Evolutionary conservation across 106 monocot genomes (phyloP), one percentile per base, ranked within the genome.

Genomic region (Platanthera zijinensis): DNA sequence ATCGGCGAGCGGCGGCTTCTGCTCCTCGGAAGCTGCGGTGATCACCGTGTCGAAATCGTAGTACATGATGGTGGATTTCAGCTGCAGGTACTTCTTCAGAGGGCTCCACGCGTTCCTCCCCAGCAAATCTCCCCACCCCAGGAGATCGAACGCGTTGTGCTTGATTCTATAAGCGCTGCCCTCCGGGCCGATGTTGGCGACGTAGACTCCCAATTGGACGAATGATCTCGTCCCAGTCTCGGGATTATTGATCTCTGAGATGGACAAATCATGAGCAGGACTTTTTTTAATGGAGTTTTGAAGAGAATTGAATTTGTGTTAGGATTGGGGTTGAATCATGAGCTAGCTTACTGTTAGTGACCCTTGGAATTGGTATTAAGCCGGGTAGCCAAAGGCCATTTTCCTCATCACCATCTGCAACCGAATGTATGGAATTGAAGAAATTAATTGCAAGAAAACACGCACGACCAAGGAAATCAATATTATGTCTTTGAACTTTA

Each of bases 21-120:
- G 67, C 22, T 78, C 78, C 32, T 39, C 78, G 7, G 78, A 28
- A 32, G 78, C 78, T 28, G 69, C 78, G 14, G 78, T 52, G 51
- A 78, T 78, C 13, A 78, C 52, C 50, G 68, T 78, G 14, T 78
- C 78, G 30, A 78, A 78, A 39, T 78, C 78, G 8, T 50, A 78
- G 69, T 78, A 78, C 78, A 78, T 78, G 18, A 78, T 32, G n/a
- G 78, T 78, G 11, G 78, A 68, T 28, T 78, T 78, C n/a, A 78
- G 68, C 39, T 52, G 52, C 45, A 78, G 8, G 52, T 78, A 78
- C 52, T 69, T 78, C 78, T 52, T 78, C 52, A 78, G 5, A 18
- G 69, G 69, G 52, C 52, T 78, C 51, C 52, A 78, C 2, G 50
- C 69, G 45, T 78, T 52, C 69, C 69, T 48, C 8, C 69, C 78